phyloP scores from a whole-genome alignment of 2,329 filamentous ascomycete genomes.

The Xylaria polymorpha region DNA sequence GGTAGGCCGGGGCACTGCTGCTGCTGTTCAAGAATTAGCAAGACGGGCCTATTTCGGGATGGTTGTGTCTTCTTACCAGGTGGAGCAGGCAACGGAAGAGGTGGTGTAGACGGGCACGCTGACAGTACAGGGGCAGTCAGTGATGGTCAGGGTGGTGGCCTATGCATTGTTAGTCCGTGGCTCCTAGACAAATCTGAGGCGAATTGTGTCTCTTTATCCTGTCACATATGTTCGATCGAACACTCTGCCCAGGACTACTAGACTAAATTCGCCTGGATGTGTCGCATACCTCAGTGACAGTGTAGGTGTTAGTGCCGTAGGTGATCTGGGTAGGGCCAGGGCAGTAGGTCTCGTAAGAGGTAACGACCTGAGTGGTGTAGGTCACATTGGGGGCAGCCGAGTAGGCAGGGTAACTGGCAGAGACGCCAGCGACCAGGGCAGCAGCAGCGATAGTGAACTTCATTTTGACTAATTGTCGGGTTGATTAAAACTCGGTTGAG shows the following conservation, averaged over 20 bases:
- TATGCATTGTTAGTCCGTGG: conserved; percentile 51
- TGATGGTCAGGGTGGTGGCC: conserved; percentile 77
- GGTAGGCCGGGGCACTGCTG: conserved; percentile 40
- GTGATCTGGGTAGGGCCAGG: conserved; percentile 72
- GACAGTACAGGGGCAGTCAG: conserved; percentile 77
- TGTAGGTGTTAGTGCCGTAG: conserved; percentile 75
- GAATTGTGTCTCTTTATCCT: not conserved
- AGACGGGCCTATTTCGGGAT: not conserved
- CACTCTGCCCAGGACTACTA: not conserved
- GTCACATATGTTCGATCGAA: not conserved
- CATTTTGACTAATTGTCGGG: conserved; percentile 68
- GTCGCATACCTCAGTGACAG: conserved; percentile 68
- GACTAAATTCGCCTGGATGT: conserved; percentile 5
- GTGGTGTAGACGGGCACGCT: conserved; percentile 67
- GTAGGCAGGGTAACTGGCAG: conserved; percentile 40
- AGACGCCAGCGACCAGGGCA: conserved; percentile 62
- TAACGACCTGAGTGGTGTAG: conserved; percentile 76
- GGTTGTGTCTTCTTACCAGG: conserved; percentile 44
- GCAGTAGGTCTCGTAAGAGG: conserved; percentile 77
- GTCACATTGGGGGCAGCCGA: conserved; percentile 57
- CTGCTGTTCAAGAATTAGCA: conserved; percentile 38
- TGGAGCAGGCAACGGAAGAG: conserved; percentile 57
- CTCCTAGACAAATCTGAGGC: not conserved
- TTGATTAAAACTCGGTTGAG: conserved; percentile 49
- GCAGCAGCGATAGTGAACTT: conserved; percentile 69